phyloP scores from a whole-genome alignment of 139 green algal species.

The Chlorella sp. region DNA sequence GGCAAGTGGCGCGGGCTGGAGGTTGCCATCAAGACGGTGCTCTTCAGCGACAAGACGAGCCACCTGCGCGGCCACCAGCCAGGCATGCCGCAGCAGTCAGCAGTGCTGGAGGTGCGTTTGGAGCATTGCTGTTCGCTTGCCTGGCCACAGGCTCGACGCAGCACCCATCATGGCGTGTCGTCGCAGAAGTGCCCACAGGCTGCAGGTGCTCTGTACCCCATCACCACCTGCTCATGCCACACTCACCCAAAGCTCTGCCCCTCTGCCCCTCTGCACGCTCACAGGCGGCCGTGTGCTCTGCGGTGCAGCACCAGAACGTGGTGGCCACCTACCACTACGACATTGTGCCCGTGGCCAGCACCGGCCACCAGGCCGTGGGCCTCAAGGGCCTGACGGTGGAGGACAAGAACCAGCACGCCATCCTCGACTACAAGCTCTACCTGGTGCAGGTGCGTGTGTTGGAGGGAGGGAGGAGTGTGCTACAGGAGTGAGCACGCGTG shows the following conservation, averaged over 20 bases:
- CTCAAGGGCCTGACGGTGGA: slow-evolving; percentile 1
- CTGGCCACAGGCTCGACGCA: not conserved
- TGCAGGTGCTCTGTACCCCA: not conserved
- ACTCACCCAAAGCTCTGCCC: not conserved
- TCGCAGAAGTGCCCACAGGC: not conserved
- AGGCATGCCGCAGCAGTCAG: slow-evolving; percentile 15
- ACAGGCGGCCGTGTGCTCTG: slow-evolving; percentile 2
- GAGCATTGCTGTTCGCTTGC: not conserved
- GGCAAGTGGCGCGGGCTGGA: slow-evolving; percentile 37
- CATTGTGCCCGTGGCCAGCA: slow-evolving; percentile 19
- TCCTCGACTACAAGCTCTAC: slow-evolving; percentile 44
- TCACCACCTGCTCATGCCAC: not conserved
- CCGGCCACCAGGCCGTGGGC: not conserved
- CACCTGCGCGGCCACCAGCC: not conserved
- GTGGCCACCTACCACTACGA: slow-evolving; percentile 41
- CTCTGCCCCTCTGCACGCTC: not conserved
- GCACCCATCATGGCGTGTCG: not conserved
- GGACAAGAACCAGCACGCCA: not conserved
- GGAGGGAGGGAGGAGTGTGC: not conserved
- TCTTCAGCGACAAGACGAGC: slow-evolving; percentile 26
- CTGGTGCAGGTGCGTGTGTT: slow-evolving; percentile 29
- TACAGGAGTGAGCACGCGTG: not conserved
- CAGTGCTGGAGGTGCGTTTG: slow-evolving; percentile 26
- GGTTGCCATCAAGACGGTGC: slow-evolving; percentile 43
- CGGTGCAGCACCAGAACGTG: slow-evolving; percentile 18